Evolutionary conservation across 2,329 filamentous ascomycete genomes (phyloP).

Genomic region (Gaeumannomyces sp.): DNA sequence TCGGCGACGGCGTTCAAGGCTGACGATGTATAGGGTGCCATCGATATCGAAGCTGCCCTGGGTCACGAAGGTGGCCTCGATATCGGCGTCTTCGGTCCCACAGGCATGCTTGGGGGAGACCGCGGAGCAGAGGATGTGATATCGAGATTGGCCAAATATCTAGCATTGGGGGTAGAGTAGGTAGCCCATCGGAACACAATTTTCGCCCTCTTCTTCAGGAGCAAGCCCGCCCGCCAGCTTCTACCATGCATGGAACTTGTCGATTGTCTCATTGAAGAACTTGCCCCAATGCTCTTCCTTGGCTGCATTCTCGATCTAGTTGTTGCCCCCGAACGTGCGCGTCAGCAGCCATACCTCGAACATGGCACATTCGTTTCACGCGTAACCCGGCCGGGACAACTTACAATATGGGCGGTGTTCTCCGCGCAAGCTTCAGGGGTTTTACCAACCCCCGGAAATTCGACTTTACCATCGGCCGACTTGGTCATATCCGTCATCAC

Average conservation of each 20-base stretch:
- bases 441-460: background rate
- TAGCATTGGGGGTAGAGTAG: background rate
- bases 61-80: constrained; percentile 13
- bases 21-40: constrained; percentile 15
- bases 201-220: background rate
- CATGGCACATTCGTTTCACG: no score
- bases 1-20: background rate
- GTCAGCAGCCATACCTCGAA: background rate
- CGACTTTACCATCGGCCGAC: background rate
- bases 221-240: background rate
- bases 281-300: constrained; percentile 2
- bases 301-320: background rate
- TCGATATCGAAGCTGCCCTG: constrained; percentile 18
- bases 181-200: background rate
- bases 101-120: constrained; percentile 5
- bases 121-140: constrained; percentile 1
- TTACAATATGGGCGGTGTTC: constrained; percentile 1
- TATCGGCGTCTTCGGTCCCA: constrained; percentile 19
- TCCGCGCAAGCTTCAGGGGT: background rate
- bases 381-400: background rate
- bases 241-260: constrained; percentile 13
- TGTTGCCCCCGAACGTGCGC: no score
- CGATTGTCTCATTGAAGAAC: constrained; percentile 1
- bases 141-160: background rate
- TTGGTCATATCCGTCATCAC: constrained; percentile 5